Evolutionary conservation across 306 rosid genomes (phyloP).

Genomic region (Mucuna pruriens): DNA sequence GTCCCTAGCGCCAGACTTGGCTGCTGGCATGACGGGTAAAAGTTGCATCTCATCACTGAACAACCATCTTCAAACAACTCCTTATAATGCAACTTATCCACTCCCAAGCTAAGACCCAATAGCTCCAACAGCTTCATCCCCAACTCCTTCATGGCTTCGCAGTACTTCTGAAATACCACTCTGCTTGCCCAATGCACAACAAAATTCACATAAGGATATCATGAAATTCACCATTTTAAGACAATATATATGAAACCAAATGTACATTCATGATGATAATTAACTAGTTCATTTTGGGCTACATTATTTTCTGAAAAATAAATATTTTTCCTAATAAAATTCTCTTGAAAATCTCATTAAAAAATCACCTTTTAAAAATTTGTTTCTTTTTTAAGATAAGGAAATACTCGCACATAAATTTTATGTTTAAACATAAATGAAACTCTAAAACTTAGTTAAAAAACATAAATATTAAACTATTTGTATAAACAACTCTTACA

Average conservation of each 20-base stretch:
- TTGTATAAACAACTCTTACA: too few relatives aligned
- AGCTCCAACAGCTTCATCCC: conserved; percentile 58
- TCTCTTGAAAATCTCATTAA: background rate
- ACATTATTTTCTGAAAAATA: background rate
- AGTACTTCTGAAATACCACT: conserved; percentile 58
- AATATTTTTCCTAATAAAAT: too few relatives aligned
- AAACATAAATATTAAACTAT: too few relatives aligned
- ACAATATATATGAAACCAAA: background rate
- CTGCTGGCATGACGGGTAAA: conserved; percentile 60
- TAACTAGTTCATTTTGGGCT: background rate
- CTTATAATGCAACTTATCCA: conserved; percentile 49
- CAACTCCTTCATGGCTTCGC: conserved; percentile 62
- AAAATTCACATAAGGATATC: too few relatives aligned
- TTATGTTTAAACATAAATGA: too few relatives aligned
- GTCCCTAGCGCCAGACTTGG: conserved; percentile 63
- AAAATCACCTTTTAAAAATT: too few relatives aligned
- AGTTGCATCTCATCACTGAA: conserved; percentile 71
- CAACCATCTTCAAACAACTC: conserved; percentile 59
- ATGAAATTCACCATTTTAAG: background rate
- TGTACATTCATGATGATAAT: background rate
- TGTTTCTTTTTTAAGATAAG: too few relatives aligned
- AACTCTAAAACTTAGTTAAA: too few relatives aligned
- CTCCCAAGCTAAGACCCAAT: conserved; percentile 63
- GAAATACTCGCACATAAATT: too few relatives aligned
- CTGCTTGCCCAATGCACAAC: conserved; percentile 35